phyloP scores from a whole-genome alignment of 495 filamentous ascomycete genomes.

The Alectoria sarmentosa region DNA sequence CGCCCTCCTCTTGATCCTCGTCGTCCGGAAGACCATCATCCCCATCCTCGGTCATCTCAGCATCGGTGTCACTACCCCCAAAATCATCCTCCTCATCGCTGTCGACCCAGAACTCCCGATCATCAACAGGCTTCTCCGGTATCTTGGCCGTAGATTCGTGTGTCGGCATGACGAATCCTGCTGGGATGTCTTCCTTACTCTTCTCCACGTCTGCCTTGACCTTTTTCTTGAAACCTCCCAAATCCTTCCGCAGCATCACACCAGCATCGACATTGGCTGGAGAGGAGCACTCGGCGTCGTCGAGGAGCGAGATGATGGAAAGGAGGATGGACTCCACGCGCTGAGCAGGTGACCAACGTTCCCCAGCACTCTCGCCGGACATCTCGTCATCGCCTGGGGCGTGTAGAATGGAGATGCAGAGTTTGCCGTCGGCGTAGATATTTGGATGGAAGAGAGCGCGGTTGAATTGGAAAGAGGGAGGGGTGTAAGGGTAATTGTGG shows the following conservation, averaged over 20 bases:
- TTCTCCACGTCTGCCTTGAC: conserved; percentile 64
- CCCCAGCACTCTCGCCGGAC: conserved; percentile 80
- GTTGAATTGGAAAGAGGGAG: conserved; percentile 81
- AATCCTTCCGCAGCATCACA: conserved; percentile 71
- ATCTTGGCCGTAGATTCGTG: conserved; percentile 53
- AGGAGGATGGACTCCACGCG: conserved; percentile 90
- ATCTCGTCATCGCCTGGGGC: conserved; percentile 83
- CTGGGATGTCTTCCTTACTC: conserved; percentile 73
- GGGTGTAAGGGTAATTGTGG: conserved; percentile 80
- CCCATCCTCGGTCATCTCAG: conserved; percentile 46
- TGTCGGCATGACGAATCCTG: conserved; percentile 76
- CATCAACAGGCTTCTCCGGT: conserved; percentile 55
- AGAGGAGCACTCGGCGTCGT: conserved; percentile 86
- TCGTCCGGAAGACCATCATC: conserved; percentile 52
- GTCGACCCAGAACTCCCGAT: conserved; percentile 77
- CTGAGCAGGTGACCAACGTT: conserved; percentile 91
- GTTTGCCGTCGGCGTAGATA: conserved; percentile 79
- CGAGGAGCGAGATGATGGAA: conserved; percentile 86
- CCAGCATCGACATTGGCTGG: conserved; percentile 94
- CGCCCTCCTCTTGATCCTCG: conserved; percentile 47
- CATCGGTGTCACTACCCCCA: conserved; percentile 62
- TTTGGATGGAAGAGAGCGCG: conserved; percentile 87
- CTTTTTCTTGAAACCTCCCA: conserved; percentile 56
- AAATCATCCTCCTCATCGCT: conserved; percentile 76
- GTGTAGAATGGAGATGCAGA: conserved; percentile 97